Base-by-base conservation (phyloP, 441 rosid genomes). In the Aleurites moluccanus region DNA sequence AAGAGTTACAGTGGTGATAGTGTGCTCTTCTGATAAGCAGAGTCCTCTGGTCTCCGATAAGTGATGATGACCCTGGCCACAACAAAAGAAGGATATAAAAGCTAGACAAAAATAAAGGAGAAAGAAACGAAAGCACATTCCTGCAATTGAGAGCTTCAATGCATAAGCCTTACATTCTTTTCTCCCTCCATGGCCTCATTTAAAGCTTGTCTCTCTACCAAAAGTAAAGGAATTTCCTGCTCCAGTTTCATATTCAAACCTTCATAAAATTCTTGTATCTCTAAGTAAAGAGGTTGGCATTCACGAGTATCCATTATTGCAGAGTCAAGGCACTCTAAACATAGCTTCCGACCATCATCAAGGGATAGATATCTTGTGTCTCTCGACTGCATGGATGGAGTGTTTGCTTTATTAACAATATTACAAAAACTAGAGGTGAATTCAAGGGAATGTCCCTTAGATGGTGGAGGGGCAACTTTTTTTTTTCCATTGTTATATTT, bases 11-110 rank as follows among this genome's bases (percentile, higher is more conserved):
- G 94, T 91, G 77, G 93, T 84, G 59, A 93, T 88, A 14, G 97
- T 96, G 84, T 90, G 95, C 71, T 96, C 99, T 83, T 96, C 99
- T 0, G 99, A 96, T 80, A 96, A 84, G 86, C 99, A 96, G 45
- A 96, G 93, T 81, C 98, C 99, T 87, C 99, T 88, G 0, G 99
- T 96, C 84, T 94, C 99, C 23, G 99, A 92, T 77, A 94, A 83
- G 83, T 96, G 98, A 84, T 90, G 93, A 83, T 96, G 98, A 71
- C 97, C 99, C 99, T 93, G 82, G 10, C 27, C 73, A 67, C 9
- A 60, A 38, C 40, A 10, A 27, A 75, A 16, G 5, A 62, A 14
- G 21, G 47, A 77, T 69, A 38, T 21, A 47, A 79, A 66, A 67
- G 44, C 21, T 72, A 35, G 28, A 53, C 23, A 16, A 69, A 50